Percentiles rank a stretch among this genome's conserved stretches.
phyloP scores from a whole-genome alignment of 805 yeast species.

The Kodamaea kaohsiungensis region DNA sequence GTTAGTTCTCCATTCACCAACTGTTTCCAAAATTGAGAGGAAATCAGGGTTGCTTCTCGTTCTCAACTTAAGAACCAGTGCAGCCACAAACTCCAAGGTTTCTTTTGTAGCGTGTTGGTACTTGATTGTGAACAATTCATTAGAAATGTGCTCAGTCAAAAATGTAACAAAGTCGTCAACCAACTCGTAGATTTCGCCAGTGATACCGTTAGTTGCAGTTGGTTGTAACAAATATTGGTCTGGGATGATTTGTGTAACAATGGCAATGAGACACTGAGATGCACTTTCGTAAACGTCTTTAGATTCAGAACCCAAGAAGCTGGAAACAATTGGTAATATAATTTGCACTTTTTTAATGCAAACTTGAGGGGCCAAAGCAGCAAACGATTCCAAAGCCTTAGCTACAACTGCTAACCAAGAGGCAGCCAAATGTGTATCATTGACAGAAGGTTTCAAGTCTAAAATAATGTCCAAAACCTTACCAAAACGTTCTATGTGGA shows the following conservation, averaged over 20 bases:
- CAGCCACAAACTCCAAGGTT: constrained; percentile 65
- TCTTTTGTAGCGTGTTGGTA: constrained; percentile 77
- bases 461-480: constrained; percentile 70
- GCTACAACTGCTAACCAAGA: constrained; percentile 96
- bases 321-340: constrained; percentile 48
- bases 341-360: constrained; percentile 59
- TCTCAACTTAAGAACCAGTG: constrained; percentile 63
- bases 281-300: constrained; percentile 71
- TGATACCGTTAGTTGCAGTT: constrained; percentile 35
- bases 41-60: constrained; percentile 71
- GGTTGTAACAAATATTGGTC: constrained; percentile 59
- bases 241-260: constrained; percentile 66
- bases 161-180: constrained; percentile 55
- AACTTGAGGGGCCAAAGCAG: constrained; percentile 34
- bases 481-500: constrained; percentile 63
- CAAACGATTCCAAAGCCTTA: constrained; percentile 58
- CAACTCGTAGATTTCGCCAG: constrained; percentile 52
- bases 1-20: constrained; percentile 85
- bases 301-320: constrained; percentile 68
- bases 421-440: constrained; percentile 84
- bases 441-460: constrained; percentile 76
- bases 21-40: constrained; percentile 60
- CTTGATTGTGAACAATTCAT: constrained; percentile 66
- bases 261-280: constrained; percentile 82
- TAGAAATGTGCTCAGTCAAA: constrained; percentile 52